Evolutionary conservation across 169 alveolate genomes (phyloP).

Genomic region (Plasmodium relictum): DNA sequence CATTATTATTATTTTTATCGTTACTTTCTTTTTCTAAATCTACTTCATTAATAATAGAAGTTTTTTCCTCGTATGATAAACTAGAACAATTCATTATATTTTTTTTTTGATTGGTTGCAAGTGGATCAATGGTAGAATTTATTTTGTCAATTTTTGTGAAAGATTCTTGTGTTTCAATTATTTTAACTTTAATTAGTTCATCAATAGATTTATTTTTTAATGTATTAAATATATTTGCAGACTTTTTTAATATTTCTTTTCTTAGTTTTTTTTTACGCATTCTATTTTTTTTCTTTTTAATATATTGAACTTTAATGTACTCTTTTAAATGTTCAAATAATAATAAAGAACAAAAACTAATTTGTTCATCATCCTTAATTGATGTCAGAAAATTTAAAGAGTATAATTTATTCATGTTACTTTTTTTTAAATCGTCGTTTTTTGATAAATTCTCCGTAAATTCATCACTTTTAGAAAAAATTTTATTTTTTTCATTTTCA

Average conservation of each 20-base stretch:
- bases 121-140: constrained; percentile 26
- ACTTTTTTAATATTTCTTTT: constrained; percentile 73
- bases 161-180: constrained; percentile 60
- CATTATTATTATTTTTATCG: not conserved
- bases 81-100: constrained; percentile 16
- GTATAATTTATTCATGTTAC: constrained; percentile 54
- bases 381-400: constrained; percentile 56
- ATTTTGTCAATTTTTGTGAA: constrained; percentile 17
- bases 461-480: not conserved
- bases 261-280: constrained; percentile 74
- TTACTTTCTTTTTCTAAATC: constrained; percentile 2
- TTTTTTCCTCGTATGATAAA: constrained; percentile 10
- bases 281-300: constrained; percentile 56
- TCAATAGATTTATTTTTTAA: constrained; percentile 69
- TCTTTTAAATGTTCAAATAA: constrained; percentile 70
- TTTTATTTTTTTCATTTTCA: too few species aligned
- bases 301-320: constrained; percentile 45
- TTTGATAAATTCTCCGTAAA: not conserved
- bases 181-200: constrained; percentile 67
- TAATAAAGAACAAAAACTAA: constrained; percentile 32
- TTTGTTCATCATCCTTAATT: constrained; percentile 41
- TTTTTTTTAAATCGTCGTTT: constrained; percentile 37
- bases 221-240: constrained; percentile 69
- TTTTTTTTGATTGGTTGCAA: constrained; percentile 11
- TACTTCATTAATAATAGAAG: constrained; percentile 1